Conservation (phyloP, 352 stramenopile genomes). For the Phytopythium oedochilum region DNA sequence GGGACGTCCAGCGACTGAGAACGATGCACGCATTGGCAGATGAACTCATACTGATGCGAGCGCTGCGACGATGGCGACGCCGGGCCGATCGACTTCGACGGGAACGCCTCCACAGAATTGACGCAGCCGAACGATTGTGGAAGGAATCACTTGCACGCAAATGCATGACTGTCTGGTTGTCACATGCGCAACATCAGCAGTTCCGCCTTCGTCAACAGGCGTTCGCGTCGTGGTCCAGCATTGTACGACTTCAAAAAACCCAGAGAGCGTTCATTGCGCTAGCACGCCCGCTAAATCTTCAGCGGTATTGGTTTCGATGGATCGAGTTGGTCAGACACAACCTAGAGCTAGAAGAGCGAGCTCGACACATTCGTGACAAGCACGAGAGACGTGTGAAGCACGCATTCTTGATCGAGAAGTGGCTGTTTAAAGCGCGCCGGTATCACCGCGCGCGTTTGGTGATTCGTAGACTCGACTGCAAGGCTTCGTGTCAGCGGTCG, state of each 20-base stretch:
- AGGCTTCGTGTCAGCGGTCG: not conserved
- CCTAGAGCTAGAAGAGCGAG: not conserved
- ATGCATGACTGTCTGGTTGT: not conserved
- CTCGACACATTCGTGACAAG: not conserved
- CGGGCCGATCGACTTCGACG: not conserved
- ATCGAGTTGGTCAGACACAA: not conserved
- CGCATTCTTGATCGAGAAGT: not conserved
- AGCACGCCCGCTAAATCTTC: not conserved
- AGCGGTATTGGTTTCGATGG: not conserved
- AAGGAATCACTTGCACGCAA: not conserved
- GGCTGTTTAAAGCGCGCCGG: not conserved
- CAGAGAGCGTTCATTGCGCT: not conserved
- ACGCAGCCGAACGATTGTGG: not conserved
- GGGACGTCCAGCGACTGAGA: not conserved
- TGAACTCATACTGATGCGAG: not conserved
- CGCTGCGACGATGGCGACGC: not conserved
- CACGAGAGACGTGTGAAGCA: conserved; percentile 1
- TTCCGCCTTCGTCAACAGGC: not conserved
- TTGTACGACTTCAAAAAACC: not conserved
- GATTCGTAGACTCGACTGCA: not conserved
- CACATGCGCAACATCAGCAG: not conserved
- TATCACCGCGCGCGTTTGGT: not conserved
- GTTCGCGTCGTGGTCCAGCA: not conserved
- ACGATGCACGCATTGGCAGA: not conserved
- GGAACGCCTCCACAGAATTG: not conserved